These are phyloP conservation scores for Protomyces inouyei DNA, from an alignment of 1,139 yeast genomes.

Conservation along the genomic window DNA sequence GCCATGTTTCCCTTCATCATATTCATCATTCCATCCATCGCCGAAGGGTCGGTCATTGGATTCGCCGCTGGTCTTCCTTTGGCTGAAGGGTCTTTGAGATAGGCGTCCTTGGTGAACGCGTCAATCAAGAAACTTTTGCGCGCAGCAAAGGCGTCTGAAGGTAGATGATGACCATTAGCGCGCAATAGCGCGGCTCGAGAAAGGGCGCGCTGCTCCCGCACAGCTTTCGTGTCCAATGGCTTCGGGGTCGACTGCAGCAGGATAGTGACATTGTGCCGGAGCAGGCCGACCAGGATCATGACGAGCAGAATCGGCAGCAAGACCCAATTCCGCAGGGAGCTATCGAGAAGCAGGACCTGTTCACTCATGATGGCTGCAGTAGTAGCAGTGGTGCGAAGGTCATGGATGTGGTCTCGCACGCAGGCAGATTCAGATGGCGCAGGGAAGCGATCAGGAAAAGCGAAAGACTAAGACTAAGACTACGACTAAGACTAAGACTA, in stretches of 20 bases:
- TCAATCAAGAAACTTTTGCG: constrained; percentile 48
- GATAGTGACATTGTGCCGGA: constrained; percentile 64
- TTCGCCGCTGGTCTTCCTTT: constrained; percentile 45
- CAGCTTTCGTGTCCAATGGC: constrained; percentile 48
- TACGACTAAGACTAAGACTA: no score
- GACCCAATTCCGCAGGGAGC: constrained; percentile 73
- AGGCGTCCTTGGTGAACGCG: constrained; percentile 51
- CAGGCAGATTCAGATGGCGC: no score
- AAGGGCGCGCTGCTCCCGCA: constrained; percentile 59
- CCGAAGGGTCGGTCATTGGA: constrained; percentile 65
- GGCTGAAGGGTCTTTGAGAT: constrained; percentile 47
- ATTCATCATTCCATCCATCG: constrained; percentile 68
- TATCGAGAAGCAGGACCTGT: constrained; percentile 18
- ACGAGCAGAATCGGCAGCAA: constrained; percentile 81
- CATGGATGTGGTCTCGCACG: no score
- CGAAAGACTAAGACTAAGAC: no score
- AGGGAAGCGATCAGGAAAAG: no score
- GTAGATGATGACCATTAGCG: constrained; percentile 47
- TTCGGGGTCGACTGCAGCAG: constrained; percentile 58
- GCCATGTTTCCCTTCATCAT: constrained; percentile 79
- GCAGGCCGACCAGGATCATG: constrained; percentile 84
- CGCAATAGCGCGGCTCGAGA: constrained; percentile 54
- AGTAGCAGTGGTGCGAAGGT: no score
- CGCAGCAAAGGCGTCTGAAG: constrained; percentile 47
- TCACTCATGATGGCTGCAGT: background rate